These are phyloP conservation scores for Xylariaceae sp. DNA, from an alignment of 2,329 filamentous ascomycete species.

Conservation along the genomic window DNA sequence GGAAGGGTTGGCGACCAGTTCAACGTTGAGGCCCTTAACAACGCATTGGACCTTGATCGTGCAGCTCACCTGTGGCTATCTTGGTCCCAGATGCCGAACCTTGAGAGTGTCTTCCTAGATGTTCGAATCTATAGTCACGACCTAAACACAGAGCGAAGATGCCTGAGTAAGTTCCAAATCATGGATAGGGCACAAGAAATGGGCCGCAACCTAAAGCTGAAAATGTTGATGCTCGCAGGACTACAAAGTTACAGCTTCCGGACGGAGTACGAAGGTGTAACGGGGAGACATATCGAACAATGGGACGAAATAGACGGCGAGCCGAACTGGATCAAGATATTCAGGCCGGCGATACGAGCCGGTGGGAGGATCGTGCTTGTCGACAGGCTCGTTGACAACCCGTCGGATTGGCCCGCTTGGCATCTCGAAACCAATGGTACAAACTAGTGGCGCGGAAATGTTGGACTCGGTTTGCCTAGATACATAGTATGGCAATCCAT, in stretches of 20 bases:
- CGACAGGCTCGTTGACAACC: conserved; percentile 30
- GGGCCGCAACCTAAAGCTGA: conserved; percentile 33
- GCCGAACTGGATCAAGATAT: conserved; percentile 39
- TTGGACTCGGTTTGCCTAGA: too few species aligned
- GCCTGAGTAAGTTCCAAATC: conserved; percentile 30
- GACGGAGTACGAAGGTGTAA: conserved; percentile 22
- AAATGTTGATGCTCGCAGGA: conserved; percentile 36
- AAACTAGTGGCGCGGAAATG: too few species aligned
- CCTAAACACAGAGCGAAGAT: conserved; percentile 32
- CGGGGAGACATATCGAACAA: conserved; percentile 25
- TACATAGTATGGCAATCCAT: too few species aligned
- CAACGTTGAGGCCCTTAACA: conserved; percentile 20
- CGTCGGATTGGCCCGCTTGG: too few species aligned
- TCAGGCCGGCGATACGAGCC: conserved; percentile 30
- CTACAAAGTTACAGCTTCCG: conserved; percentile 36
- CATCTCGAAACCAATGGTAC: too few species aligned
- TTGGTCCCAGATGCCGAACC: conserved; percentile 36
- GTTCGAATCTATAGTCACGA: conserved; percentile 38
- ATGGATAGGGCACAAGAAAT: conserved; percentile 32
- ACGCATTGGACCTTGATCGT: conserved; percentile 31
- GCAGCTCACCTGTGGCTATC: conserved; percentile 35
- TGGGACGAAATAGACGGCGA: conserved; percentile 30
- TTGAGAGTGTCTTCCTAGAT: conserved; percentile 37
- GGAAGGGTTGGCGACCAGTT: background rate
- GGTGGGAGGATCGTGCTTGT: conserved; percentile 37